A percentile compares a stretch with the other conserved stretches of the same genome.
phyloP scores from a whole-genome alignment of 2,329 filamentous ascomycete species.

The Thelonectria blattea region DNA sequence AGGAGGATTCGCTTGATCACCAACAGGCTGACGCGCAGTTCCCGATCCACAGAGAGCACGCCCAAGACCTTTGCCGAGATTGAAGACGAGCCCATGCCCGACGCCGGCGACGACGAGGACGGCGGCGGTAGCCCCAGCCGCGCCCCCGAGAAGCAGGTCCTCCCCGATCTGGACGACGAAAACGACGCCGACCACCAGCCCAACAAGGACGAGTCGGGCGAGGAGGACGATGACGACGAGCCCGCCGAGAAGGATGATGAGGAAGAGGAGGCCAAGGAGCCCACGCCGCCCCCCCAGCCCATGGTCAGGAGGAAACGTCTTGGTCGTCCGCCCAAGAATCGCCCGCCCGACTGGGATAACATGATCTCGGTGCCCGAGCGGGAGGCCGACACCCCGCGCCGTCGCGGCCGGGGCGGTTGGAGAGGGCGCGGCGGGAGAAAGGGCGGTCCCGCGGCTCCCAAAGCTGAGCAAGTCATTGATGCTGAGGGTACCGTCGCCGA shows the following conservation, averaged over 20 bases:
- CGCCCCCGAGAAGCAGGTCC: constrained; percentile 49
- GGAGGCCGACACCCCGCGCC: constrained; percentile 64
- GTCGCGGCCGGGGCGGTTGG: constrained; percentile 75
- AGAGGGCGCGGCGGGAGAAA: constrained; percentile 68
- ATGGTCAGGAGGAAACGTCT: constrained; percentile 77
- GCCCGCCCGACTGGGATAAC: constrained; percentile 78
- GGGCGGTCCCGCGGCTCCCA: constrained; percentile 74
- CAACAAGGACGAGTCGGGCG: constrained; percentile 60
- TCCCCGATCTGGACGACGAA: constrained; percentile 43
- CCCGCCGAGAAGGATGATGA: constrained; percentile 48
- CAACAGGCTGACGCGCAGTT: constrained; percentile 41
- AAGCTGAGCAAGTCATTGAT: constrained; percentile 85
- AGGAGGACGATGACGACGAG: constrained; percentile 46
- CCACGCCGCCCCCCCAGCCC: constrained; percentile 62
- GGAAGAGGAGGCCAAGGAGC: constrained; percentile 56
- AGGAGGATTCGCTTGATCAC: constrained; percentile 38
- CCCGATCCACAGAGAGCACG: constrained; percentile 47
- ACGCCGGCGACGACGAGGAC: constrained; percentile 37
- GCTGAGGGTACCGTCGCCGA: constrained; percentile 92
- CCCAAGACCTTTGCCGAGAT: constrained; percentile 50
- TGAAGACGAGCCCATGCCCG: constrained; percentile 45
- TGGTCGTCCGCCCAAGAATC: constrained; percentile 86
- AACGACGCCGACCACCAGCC: constrained; percentile 57
- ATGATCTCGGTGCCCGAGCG: constrained; percentile 62
- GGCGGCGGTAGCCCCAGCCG: too few species aligned